Evolutionary conservation across 345 rosid species (phyloP).

Genomic region (Excoecaria agallocha): DNA sequence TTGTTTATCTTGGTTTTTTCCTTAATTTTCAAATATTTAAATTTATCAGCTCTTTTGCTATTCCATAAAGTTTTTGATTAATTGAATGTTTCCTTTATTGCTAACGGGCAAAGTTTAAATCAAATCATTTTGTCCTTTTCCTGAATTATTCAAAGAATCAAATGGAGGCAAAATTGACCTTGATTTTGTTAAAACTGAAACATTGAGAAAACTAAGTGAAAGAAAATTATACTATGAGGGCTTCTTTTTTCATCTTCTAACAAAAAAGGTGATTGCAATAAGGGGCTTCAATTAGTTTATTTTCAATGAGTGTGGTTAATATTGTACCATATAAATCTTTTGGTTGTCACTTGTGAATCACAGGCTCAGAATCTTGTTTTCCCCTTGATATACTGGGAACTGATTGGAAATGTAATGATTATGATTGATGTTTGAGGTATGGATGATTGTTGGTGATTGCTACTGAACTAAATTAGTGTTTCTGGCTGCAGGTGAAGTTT

Average conservation of each 20-base stretch:
- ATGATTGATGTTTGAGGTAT: neutral
- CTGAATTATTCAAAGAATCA: neutral
- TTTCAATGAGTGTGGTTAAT: neutral
- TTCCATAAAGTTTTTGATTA: neutral
- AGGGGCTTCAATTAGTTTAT: neutral
- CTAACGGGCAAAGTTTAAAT: neutral
- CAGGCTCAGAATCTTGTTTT: neutral
- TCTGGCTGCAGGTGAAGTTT: conserved; percentile 63
- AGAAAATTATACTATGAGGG: neutral
- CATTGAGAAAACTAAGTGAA: neutral
- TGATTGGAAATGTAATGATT: neutral
- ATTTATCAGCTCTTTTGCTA: neutral
- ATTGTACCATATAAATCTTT: neutral
- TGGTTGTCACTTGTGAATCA: neutral
- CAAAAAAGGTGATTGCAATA: neutral
- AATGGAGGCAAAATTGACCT: neutral
- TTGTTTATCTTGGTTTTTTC: neutral
- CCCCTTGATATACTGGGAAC: neutral
- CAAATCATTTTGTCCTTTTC: neutral
- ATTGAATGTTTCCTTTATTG: neutral
- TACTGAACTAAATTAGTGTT: conserved; percentile 9
- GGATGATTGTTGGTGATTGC: conserved; percentile 10
- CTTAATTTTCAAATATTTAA: neutral
- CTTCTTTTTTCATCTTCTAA: neutral
- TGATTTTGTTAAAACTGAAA: neutral